A percentile compares a stretch with the other conserved stretches of the same genome.
These are phyloP conservation scores for Tuber borchii DNA, from an alignment of 495 filamentous ascomycete genomes.

Conservation along the genomic window DNA sequence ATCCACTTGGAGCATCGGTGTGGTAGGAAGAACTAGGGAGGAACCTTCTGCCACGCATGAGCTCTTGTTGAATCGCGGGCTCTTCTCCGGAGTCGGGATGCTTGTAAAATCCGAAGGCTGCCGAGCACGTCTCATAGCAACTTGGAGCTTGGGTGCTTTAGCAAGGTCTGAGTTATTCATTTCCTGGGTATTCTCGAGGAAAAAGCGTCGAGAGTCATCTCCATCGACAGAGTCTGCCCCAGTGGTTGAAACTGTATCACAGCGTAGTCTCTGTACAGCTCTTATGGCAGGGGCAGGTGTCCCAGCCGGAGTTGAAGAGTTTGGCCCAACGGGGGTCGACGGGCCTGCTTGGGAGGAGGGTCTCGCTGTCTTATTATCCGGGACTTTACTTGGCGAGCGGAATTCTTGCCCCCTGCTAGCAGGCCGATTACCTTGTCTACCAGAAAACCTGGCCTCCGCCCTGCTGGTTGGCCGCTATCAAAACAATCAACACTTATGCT, in stretches of 20 bases:
- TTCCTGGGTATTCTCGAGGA: constrained; percentile 22
- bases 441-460: background rate
- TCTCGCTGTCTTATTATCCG: background rate
- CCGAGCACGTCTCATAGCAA: constrained; percentile 18
- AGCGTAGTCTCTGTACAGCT: constrained; percentile 18
- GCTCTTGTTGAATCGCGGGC: constrained; percentile 5
- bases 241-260: constrained; percentile 1
- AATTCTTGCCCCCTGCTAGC: background rate
- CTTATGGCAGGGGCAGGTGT: constrained; percentile 27
- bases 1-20: constrained; percentile 51
- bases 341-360: background rate
- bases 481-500: background rate
- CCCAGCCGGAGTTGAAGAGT: constrained; percentile 4
- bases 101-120: constrained; percentile 15
- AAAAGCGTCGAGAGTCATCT: background rate
- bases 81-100: constrained; percentile 25
- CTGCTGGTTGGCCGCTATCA: background rate
- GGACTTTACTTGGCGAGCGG: background rate
- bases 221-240: background rate
- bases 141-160: constrained; percentile 7
- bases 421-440: background rate
- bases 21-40: constrained; percentile 10
- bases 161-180: constrained; percentile 9
- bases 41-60: constrained; percentile 15
- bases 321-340: background rate